These are phyloP conservation scores for Escallonia herrerae DNA, from an alignment of 129 eudicot genomes.

Conservation along the genomic window DNA sequence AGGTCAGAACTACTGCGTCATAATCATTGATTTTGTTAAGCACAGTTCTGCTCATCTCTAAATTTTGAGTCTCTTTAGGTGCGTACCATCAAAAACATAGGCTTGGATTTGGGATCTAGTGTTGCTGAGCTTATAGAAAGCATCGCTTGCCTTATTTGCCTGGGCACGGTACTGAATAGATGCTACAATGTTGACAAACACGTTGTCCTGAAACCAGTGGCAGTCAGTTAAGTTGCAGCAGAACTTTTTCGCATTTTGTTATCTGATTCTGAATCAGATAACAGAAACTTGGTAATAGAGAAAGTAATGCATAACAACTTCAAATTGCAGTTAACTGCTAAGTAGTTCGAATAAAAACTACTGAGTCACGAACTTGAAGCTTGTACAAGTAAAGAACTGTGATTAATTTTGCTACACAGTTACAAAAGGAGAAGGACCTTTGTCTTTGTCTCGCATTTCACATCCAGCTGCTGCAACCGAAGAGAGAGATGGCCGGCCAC, in stretches of 20 bases:
- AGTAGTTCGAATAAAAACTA: too few relatives aligned
- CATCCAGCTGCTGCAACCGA: slow-evolving; percentile 81
- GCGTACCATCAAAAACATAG: slow-evolving; percentile 81
- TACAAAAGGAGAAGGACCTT: slow-evolving; percentile 38
- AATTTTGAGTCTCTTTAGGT: not conserved
- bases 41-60: too few relatives aligned
- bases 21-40: too few relatives aligned
- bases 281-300: too few relatives aligned
- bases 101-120: slow-evolving; percentile 85
- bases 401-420: too few relatives aligned
- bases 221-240: slow-evolving; percentile 4
- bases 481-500: slow-evolving; percentile 78
- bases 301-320: too few relatives aligned
- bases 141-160: slow-evolving; percentile 76
- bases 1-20: not conserved
- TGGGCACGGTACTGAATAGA: slow-evolving; percentile 83
- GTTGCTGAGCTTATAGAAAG: slow-evolving; percentile 77
- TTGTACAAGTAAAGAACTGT: too few relatives aligned
- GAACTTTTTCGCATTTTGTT: not conserved
- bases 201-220: slow-evolving; percentile 61
- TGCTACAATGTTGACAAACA: slow-evolving; percentile 87
- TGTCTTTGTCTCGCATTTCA: slow-evolving; percentile 83
- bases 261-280: too few relatives aligned
- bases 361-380: too few relatives aligned
- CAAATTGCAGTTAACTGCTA: too few relatives aligned